Evolutionary conservation across 768 basidiomycete species (phyloP).

Genomic region (Hygrocybe punicea): DNA sequence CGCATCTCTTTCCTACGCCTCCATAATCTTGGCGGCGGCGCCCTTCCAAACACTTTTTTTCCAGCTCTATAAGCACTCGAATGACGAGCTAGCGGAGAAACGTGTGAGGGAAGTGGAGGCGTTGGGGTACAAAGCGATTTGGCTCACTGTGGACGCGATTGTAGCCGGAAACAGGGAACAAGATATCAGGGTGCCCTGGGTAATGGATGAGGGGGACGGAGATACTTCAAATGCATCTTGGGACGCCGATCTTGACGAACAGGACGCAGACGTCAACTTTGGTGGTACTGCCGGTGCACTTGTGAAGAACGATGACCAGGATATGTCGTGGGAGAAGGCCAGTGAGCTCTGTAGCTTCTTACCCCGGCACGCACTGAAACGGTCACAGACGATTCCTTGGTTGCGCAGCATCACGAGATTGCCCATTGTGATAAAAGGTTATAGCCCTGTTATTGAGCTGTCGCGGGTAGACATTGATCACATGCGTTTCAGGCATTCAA

Average conservation of each 20-base stretch:
- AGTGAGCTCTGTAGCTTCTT: conserved; percentile 8
- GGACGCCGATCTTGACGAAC: conserved; percentile 28
- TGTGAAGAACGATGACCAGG: conserved; percentile 60
- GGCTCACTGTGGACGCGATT: conserved; percentile 89
- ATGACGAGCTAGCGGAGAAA: conserved; percentile 61
- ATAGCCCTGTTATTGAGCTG: background rate
- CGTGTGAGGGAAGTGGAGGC: conserved; percentile 67
- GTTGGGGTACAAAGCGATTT: conserved; percentile 83
- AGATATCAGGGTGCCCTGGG: conserved; percentile 53
- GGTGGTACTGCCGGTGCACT: conserved; percentile 68
- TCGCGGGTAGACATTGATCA: background rate
- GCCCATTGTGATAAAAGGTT: conserved; percentile 74
- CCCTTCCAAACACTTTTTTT: conserved; percentile 69
- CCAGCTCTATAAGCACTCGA: conserved; percentile 80
- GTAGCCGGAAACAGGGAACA: conserved; percentile 76
- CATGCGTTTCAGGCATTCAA: conserved; percentile 53
- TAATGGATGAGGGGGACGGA: conserved; percentile 53
- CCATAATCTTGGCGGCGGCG: conserved; percentile 56
- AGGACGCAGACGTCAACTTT: conserved; percentile 35
- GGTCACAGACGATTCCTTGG: conserved; percentile 54
- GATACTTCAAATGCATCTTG: conserved; percentile 27
- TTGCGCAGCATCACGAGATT: conserved; percentile 63
- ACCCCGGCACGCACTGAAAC: background rate
- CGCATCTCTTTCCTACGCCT: conserved; percentile 61
- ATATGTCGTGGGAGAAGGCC: conserved; percentile 78